Conservation (phyloP, 2,329 filamentous ascomycete species). For the Berkeleyomyces basicola region DNA sequence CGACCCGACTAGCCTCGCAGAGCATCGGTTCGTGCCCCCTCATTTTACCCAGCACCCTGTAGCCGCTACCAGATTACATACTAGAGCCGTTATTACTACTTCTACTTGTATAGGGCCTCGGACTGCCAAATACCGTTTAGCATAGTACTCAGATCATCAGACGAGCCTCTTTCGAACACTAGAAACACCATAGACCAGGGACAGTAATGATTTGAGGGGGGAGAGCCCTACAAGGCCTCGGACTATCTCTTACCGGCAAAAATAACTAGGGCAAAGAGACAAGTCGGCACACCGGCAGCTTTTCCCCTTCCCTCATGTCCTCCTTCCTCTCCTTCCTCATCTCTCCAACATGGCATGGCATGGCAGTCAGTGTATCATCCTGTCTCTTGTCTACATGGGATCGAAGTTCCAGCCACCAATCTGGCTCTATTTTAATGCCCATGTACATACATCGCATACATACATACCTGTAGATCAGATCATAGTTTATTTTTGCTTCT, state of each 20-base stretch:
- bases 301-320: background rate
- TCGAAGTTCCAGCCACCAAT: background rate
- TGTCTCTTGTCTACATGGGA: background rate
- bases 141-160: background rate
- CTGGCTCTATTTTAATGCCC: background rate
- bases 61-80: background rate
- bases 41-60: background rate
- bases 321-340: background rate
- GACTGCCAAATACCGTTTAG: background rate
- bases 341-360: background rate
- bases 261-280: background rate
- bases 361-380: background rate
- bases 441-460: background rate
- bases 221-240: background rate
- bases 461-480: background rate
- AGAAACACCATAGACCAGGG: background rate
- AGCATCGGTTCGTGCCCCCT: background rate
- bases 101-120: background rate
- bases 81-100: background rate
- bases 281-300: background rate
- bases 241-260: background rate
- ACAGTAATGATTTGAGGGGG: background rate
- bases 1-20: background rate
- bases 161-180: background rate
- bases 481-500: background rate